phyloP scores from a whole-genome alignment of 768 basidiomycete genomes.

The Pisolithus microcarpus region DNA sequence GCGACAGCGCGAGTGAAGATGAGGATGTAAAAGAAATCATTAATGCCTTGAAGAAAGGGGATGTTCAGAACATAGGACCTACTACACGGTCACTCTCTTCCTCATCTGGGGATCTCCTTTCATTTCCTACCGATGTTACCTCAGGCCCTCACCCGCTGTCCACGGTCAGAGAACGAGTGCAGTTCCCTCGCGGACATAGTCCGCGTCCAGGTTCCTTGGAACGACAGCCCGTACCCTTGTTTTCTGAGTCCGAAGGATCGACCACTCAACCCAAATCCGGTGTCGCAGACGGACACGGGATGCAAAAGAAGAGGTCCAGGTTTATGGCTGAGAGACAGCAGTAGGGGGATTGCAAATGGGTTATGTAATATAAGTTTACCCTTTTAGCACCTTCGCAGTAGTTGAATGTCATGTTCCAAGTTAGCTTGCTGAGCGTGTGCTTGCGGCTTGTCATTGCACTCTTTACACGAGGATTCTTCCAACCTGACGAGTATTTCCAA shows the following conservation, averaged over 20 bases:
- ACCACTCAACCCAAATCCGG: background rate
- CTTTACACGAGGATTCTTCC: slow-evolving; percentile 79
- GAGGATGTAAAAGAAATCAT: slow-evolving; percentile 43
- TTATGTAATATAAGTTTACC: background rate
- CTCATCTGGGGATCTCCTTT: no score
- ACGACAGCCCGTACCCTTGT: slow-evolving; percentile 19
- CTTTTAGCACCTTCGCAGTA: no score
- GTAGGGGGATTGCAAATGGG: background rate
- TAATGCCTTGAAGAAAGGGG: slow-evolving; percentile 44
- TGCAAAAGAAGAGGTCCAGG: slow-evolving; percentile 22
- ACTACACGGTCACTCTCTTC: slow-evolving; percentile 7
- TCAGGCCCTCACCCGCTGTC: background rate
- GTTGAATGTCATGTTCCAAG: background rate
- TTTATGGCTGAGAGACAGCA: slow-evolving; percentile 30
- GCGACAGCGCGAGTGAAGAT: slow-evolving; percentile 51
- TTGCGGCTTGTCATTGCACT: slow-evolving; percentile 59
- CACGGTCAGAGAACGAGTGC: slow-evolving; percentile 12
- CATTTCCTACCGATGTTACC: no score
- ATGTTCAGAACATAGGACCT: slow-evolving; percentile 49
- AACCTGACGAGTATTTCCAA: slow-evolving; percentile 97
- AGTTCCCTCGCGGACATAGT: slow-evolving; percentile 20
- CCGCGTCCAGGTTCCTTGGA: slow-evolving; percentile 19
- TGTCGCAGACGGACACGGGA: background rate
- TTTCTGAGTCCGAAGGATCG: slow-evolving; percentile 9
- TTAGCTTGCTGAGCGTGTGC: slow-evolving; percentile 30